Evolutionary conservation across 768 basidiomycete genomes (phyloP), one percentile per base, ranked within the genome.

Genomic region (Hygrophoropsis aurantiaca): DNA sequence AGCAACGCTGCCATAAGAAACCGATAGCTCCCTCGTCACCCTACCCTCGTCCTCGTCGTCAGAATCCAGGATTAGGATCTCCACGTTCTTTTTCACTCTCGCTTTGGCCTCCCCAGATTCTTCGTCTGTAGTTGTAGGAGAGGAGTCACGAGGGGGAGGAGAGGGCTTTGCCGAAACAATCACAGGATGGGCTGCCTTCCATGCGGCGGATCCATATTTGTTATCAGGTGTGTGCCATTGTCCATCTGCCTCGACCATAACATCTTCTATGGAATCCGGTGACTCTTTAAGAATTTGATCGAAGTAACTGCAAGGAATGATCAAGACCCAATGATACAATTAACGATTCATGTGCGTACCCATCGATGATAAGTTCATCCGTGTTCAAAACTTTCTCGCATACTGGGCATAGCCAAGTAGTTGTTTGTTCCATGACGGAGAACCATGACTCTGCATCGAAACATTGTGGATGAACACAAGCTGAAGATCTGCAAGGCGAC

Each of bases 371-470:
- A 27, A 99, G 71, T 50, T 97, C 91, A 26, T 87, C 86, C 16
- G 81, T 70, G 53, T 85, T 81, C 44, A 99, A 65, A 38, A 76
- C 71, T 59, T 81, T 84, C 63, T 92, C 90, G 67, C 97, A 98
- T 35, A 93, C 87, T 21, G 97, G 95, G 67, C 97, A 98, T 38
- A 87, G 66, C 87, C 90, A 99, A 24, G 93, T 94, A 2, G 95
- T 97, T 8, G 94, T 97, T 69, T 91, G 86, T 59, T 95, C 90
- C 82, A 97, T 98, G 63, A 95, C 83, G 4, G 86, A 85, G 59
- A 87, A 91, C 94, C 94, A 99, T 33, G 89, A 91, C 15, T 76
- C 77, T 0, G 94, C 94, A 66, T 99, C 97, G 67, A 98, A 99
- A 64, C 97, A 99, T 56, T 94, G 90, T 6, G 89, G 71, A 66